Base-by-base conservation (phyloP, 495 filamentous ascomycete species). In the Cercophora newfieldiana region DNA sequence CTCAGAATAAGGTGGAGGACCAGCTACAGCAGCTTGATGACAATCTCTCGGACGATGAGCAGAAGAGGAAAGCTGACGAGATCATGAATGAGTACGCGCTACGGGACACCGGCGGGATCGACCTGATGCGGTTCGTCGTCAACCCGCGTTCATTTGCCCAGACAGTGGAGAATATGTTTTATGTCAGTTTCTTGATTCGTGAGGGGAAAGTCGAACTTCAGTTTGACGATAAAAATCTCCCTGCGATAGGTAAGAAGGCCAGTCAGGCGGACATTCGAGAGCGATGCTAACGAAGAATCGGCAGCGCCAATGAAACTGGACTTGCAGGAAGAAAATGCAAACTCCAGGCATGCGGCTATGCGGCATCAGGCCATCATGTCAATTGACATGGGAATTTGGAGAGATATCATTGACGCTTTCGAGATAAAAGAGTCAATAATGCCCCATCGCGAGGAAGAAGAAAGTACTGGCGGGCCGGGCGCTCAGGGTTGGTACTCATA, bases 121-220 rank as follows among this genome's bases (percentile, higher is more conserved):
- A 88, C 18, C 79, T 98, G 10, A 89, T 97, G 75, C 83, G 87
- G 48, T 97, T 97, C 68, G 91, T 91, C 31, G 82, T 97, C 64
- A 96, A 99, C 68, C 94, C 95, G 3, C 75, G 77, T 0, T 96
- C 91, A 0, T 99, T 98, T 71, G 93, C 94, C 0, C 96, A 99
- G 78, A 97, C 92, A 1, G 87, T 98, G 3, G 95, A 99, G 76
- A 99, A 99, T 74, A 78, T 99, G 69, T 99, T 99, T 78, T 97
- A 97, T 72, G 83, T 97, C 64, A 94, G 91, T 74, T 99, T 99
- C 76, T 78, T 99, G 62, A 92, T 97, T 63, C 87, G 89, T 60
- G 96, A 99, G 74, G 94, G 94, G 7, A 85, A 80, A 61, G 84
- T 90, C 12, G 89, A 85, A 31, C 80, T 97, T 22, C 75, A 79